These are phyloP conservation scores for Blastobotrys ciferrii DNA, from an alignment of 1,139 yeast species.

Conservation along the genomic window DNA sequence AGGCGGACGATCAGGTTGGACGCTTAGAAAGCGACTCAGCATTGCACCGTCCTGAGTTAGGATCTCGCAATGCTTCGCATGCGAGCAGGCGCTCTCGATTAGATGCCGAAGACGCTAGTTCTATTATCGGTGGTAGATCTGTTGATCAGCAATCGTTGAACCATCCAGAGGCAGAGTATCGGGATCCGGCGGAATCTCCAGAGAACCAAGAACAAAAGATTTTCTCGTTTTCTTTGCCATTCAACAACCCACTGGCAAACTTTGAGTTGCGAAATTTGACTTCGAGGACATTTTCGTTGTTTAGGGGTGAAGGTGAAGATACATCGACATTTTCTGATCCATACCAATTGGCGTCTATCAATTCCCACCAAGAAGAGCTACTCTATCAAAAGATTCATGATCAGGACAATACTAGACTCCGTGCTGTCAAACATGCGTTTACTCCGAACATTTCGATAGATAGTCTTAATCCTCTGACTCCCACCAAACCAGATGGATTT, in stretches of 20 bases:
- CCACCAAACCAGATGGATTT: slow-evolving; percentile 28
- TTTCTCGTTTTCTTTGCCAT: slow-evolving; percentile 35
- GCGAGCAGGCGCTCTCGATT: slow-evolving; percentile 12
- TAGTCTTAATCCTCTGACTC: slow-evolving; percentile 21
- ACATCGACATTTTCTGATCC: slow-evolving; percentile 11
- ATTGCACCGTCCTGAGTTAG: slow-evolving; percentile 2
- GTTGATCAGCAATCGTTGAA: not conserved
- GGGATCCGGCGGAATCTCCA: slow-evolving; percentile 10
- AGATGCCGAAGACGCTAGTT: slow-evolving; percentile 30
- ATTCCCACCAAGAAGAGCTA: slow-evolving; percentile 49
- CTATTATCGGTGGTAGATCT: slow-evolving; percentile 33
- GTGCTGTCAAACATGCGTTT: slow-evolving; percentile 66
- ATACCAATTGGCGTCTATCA: slow-evolving; percentile 23
- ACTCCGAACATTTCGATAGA: slow-evolving; percentile 49
- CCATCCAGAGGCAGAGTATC: slow-evolving; percentile 7
- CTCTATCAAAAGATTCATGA: slow-evolving; percentile 56
- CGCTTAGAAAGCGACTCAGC: not conserved
- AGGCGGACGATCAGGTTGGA: slow-evolving; percentile 12
- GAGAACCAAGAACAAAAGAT: slow-evolving; percentile 23
- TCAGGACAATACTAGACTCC: slow-evolving; percentile 61
- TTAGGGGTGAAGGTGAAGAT: slow-evolving; percentile 10
- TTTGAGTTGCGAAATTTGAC: slow-evolving; percentile 23
- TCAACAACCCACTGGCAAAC: slow-evolving; percentile 32
- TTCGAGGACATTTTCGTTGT: slow-evolving; percentile 10
- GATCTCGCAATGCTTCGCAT: slow-evolving; percentile 5